Evolutionary conservation across 768 basidiomycete genomes (phyloP).

Genomic region (Suillus spraguei): DNA sequence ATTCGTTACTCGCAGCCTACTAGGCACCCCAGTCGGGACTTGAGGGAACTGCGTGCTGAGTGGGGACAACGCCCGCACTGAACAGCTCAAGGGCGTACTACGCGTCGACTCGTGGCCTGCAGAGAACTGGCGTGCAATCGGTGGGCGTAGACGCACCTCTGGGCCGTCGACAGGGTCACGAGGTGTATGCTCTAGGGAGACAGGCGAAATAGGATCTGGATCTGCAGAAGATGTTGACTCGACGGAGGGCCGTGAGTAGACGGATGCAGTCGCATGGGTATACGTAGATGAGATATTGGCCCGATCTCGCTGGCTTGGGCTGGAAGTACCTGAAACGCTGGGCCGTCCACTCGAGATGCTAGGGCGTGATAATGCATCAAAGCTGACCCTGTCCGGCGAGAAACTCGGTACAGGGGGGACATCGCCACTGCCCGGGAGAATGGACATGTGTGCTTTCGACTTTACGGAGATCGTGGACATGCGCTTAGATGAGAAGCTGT

Average conservation of each 20-base stretch:
- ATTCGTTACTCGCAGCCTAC: slow-evolving; percentile 32
- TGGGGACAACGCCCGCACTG: slow-evolving; percentile 19
- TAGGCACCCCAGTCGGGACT: slow-evolving; percentile 33
- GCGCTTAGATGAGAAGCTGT: slow-evolving; percentile 47
- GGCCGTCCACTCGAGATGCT: slow-evolving; percentile 13
- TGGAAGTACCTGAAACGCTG: slow-evolving; percentile 7
- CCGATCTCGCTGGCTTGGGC: neutral
- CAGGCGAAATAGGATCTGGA: slow-evolving; percentile 2
- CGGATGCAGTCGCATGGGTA: neutral
- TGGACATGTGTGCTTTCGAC: slow-evolving; percentile 28
- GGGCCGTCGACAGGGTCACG: slow-evolving; percentile 8
- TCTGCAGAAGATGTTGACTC: slow-evolving; percentile 23
- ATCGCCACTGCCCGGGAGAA: slow-evolving; percentile 18
- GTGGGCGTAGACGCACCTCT: slow-evolving; percentile 21
- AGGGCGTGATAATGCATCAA: slow-evolving; percentile 2
- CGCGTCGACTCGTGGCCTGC: slow-evolving; percentile 18
- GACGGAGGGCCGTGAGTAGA: slow-evolving; percentile 24
- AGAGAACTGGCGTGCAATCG: slow-evolving; percentile 25
- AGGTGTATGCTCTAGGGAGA: neutral
- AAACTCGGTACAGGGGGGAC: slow-evolving; percentile 30
- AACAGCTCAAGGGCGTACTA: slow-evolving; percentile 21
- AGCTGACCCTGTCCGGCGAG: slow-evolving; percentile 18
- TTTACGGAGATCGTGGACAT: slow-evolving; percentile 24
- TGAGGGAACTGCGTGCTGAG: slow-evolving; percentile 34
- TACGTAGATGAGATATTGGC: slow-evolving; percentile 5